Evolutionary conservation across 768 basidiomycete species (phyloP).

Genomic region (Daedalea quercina): DNA sequence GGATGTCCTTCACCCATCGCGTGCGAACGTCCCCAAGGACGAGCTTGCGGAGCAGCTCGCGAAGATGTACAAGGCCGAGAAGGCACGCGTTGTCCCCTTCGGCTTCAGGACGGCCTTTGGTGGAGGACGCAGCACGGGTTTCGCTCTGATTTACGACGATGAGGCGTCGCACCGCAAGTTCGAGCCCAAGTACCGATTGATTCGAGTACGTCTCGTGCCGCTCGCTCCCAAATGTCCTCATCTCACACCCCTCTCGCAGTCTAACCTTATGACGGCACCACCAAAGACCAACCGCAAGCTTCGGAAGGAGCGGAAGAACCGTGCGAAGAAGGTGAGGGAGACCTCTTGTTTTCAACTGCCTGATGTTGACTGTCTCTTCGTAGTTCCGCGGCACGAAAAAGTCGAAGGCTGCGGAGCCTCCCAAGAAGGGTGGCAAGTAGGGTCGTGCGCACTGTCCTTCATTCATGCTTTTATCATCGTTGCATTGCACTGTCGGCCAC

Average conservation of each 20-base stretch:
- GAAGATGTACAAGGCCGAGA: slow-evolving; percentile 86
- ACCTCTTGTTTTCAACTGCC: neutral
- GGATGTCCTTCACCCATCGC: slow-evolving; percentile 92
- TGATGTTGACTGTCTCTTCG: too few relatives aligned
- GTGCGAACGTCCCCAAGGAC: slow-evolving; percentile 86
- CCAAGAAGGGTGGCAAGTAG: slow-evolving; percentile 86
- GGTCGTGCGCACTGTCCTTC: slow-evolving; percentile 22
- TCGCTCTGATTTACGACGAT: slow-evolving; percentile 96
- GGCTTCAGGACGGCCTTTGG: slow-evolving; percentile 95
- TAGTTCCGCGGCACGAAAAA: slow-evolving; percentile 96
- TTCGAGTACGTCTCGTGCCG: slow-evolving; percentile 83
- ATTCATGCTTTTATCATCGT: slow-evolving; percentile 26
- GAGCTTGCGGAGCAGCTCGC: slow-evolving; percentile 94
- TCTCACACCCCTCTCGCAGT: slow-evolving; percentile 31
- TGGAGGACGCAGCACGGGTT: slow-evolving; percentile 96
- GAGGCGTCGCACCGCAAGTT: slow-evolving; percentile 94
- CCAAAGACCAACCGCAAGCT: slow-evolving; percentile 93
- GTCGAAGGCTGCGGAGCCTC: slow-evolving; percentile 83
- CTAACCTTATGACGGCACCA: slow-evolving; percentile 66
- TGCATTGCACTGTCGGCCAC: slow-evolving; percentile 26
- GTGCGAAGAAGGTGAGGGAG: slow-evolving; percentile 90
- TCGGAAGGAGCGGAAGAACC: slow-evolving; percentile 99
- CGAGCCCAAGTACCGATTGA: slow-evolving; percentile 92
- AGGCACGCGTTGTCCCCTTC: slow-evolving; percentile 86
- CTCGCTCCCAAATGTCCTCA: neutral